A percentile compares a stretch with the other conserved stretches of the same genome.
These are phyloP conservation scores for Didymella arachidicola DNA, from an alignment of 2,329 filamentous ascomycete genomes.

Conservation along the genomic window DNA sequence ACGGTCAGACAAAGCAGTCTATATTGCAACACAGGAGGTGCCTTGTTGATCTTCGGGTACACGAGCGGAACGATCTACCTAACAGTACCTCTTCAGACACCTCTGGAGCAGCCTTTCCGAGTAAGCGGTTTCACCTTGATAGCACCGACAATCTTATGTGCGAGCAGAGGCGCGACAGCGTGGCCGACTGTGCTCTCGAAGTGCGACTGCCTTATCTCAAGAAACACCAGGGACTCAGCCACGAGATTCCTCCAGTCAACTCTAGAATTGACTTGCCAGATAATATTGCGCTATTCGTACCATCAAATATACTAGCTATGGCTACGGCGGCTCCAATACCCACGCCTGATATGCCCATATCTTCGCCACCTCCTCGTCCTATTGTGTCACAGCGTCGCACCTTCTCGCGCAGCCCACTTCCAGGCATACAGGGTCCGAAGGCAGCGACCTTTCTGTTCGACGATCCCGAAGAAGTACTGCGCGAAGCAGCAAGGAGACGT, in stretches of 20 bases:
- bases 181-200: not conserved
- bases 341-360: not conserved
- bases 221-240: conserved; percentile 3
- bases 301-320: not conserved
- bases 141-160: not conserved
- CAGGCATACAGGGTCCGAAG: conserved; percentile 32
- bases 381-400: conserved; percentile 8
- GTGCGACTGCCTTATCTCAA: conserved; percentile 11
- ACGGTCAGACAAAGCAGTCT: not conserved
- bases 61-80: not conserved
- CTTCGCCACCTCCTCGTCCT: not conserved
- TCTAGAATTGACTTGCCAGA: conserved; percentile 12
- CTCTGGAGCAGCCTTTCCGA: not conserved
- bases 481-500: conserved; percentile 24
- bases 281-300: not conserved
- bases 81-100: not conserved
- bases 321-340: not conserved
- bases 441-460: conserved; percentile 28
- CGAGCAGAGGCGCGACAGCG: conserved; percentile 7
- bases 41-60: no score
- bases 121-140: not conserved
- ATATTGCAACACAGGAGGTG: no score
- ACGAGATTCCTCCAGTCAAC: not conserved
- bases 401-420: conserved; percentile 8
- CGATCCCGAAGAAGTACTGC: conserved; percentile 33